Percentiles rank a stretch among this genome's conserved stretches.
phyloP scores from a whole-genome alignment of 257 asterid species.

The Sherardia arvensis region DNA sequence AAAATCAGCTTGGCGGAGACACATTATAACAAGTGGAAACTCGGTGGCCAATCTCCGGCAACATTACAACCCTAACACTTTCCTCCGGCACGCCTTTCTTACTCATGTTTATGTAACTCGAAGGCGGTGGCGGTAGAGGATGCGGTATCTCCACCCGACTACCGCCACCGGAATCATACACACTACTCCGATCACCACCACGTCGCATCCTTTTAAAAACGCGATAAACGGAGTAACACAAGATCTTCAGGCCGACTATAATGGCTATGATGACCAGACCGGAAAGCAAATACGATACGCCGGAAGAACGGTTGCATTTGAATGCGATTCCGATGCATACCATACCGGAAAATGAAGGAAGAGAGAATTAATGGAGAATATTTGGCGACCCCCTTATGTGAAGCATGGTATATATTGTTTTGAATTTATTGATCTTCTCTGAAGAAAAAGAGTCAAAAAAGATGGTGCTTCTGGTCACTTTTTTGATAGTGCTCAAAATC shows the following conservation, averaged over 20 bases:
- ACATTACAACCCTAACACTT: neutral
- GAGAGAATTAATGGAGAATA: neutral
- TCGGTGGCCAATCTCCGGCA: constrained; percentile 5
- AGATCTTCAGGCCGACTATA: constrained; percentile 25
- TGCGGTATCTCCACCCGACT: constrained; percentile 12
- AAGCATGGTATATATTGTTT: constrained; percentile 5
- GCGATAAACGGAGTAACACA: constrained; percentile 22
- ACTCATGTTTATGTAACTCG: neutral
- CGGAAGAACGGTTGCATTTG: constrained; percentile 41
- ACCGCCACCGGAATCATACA: neutral
- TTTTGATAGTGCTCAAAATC: constrained; percentile 4
- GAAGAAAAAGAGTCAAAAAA: neutral
- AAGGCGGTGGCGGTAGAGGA: neutral
- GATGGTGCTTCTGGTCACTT: neutral
- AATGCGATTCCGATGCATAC: constrained; percentile 41
- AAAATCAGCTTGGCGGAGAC: constrained; percentile 1
- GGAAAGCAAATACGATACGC: constrained; percentile 26
- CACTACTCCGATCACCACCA: neutral
- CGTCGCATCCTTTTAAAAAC: constrained; percentile 6
- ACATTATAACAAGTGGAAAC: neutral
- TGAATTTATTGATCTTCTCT: neutral
- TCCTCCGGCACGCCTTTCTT: neutral
- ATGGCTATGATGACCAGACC: constrained; percentile 33
- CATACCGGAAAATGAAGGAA: constrained; percentile 20
- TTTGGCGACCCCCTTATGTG: neutral